Percentiles rank a stretch among this genome's conserved stretches.
These are phyloP conservation scores for Elaeis guineensis DNA, from an alignment of 176 grass and related monocot genomes.

Conservation along the genomic window DNA sequence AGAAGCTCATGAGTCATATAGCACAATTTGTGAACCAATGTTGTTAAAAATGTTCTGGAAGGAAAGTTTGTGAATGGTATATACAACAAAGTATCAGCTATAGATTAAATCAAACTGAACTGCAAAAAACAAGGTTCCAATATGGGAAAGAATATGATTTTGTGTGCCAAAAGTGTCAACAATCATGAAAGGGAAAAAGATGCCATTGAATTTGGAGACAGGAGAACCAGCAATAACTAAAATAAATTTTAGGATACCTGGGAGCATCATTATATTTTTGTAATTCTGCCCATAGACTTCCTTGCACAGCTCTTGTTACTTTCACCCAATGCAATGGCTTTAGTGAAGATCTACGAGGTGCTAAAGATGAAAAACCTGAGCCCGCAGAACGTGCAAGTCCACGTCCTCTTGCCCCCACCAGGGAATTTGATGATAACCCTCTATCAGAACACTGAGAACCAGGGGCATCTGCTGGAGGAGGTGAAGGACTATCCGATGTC, in stretches of 20 bases:
- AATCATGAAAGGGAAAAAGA: too few relatives aligned
- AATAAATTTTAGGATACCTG: constrained; percentile 28
- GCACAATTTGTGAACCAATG: too few relatives aligned
- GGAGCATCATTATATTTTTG: constrained; percentile 62
- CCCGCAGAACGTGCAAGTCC: constrained; percentile 37
- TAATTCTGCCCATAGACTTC: constrained; percentile 93
- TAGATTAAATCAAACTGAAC: too few relatives aligned
- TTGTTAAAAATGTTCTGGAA: too few relatives aligned
- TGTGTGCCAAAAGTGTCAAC: too few relatives aligned
- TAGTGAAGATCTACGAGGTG: constrained; percentile 62
- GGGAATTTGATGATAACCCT: constrained; percentile 17
- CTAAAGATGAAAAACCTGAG: constrained; percentile 34
- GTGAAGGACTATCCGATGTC: constrained; percentile 60
- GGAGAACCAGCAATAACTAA: too few relatives aligned
- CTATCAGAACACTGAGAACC: constrained; percentile 32
- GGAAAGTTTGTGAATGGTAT: too few relatives aligned
- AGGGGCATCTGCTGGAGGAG: constrained; percentile 18
- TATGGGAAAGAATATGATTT: too few relatives aligned
- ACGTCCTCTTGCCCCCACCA: constrained; percentile 45
- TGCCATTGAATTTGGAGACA: too few relatives aligned
- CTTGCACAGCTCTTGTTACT: constrained; percentile 80
- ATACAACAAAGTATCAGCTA: too few relatives aligned
- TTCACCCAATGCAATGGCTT: constrained; percentile 97
- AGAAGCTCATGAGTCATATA: too few relatives aligned
- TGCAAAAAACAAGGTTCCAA: too few relatives aligned